A percentile compares a stretch with the other conserved stretches of the same genome.
Conservation (phyloP, 1,139 yeast species). For the Debaryomyces robertsiae region DNA sequence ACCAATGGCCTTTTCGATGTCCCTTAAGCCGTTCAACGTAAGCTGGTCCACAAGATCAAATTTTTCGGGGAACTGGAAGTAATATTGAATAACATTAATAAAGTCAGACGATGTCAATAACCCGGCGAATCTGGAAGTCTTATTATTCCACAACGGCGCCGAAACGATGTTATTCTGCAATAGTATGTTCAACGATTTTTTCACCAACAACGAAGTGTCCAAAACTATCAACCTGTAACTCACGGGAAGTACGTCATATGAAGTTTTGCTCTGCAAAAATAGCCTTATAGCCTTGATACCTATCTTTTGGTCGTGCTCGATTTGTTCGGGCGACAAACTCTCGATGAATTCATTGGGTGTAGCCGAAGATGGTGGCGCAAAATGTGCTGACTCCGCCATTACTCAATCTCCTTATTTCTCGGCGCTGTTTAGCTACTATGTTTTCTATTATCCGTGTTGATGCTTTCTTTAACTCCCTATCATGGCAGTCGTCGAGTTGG, state of each 20-base stretch:
- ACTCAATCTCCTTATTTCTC: background rate
- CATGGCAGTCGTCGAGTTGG: conserved; percentile 1
- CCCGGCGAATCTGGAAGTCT: conserved; percentile 90
- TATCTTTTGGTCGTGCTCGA: conserved; percentile 60
- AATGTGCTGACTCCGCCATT: conserved; percentile 24
- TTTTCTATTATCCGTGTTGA: background rate
- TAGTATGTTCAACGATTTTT: conserved; percentile 85
- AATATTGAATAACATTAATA: conserved; percentile 93
- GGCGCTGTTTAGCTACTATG: background rate
- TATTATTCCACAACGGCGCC: conserved; percentile 96
- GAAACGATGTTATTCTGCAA: conserved; percentile 93
- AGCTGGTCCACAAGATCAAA: conserved; percentile 86
- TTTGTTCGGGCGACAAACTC: conserved; percentile 45
- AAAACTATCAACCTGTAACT: conserved; percentile 90
- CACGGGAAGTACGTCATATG: conserved; percentile 96
- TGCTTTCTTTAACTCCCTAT: conserved; percentile 1
- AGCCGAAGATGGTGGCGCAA: conserved; percentile 23
- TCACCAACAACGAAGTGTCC: conserved; percentile 88
- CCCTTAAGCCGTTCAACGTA: conserved; percentile 81
- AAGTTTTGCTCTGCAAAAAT: conserved; percentile 86
- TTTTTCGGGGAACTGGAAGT: conserved; percentile 87
- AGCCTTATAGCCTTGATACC: conserved; percentile 79
- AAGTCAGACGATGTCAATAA: conserved; percentile 89
- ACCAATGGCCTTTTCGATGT: conserved; percentile 85
- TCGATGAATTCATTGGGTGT: conserved; percentile 50